Conservation (phyloP, 2,329 filamentous ascomycete species). For the Penicillium sumatraense region DNA sequence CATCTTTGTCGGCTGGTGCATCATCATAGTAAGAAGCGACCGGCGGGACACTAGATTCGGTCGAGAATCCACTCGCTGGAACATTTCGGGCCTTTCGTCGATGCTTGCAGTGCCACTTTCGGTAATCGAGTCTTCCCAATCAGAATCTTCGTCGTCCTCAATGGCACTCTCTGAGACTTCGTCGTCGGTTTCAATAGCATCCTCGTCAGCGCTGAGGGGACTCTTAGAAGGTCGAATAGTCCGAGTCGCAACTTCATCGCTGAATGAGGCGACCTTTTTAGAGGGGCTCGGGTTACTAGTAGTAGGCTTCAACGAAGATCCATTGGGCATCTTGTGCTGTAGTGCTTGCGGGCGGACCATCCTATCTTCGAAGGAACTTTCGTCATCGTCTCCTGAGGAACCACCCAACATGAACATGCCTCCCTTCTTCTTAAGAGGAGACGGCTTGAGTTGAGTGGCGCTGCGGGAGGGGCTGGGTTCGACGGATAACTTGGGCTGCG, state of each 20-base stretch:
- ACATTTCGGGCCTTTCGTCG: slow-evolving; percentile 73
- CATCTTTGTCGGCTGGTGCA: slow-evolving; percentile 79
- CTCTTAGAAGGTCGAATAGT: slow-evolving; percentile 66
- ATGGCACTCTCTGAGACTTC: slow-evolving; percentile 84
- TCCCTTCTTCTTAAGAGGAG: slow-evolving; percentile 66
- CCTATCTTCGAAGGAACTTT: slow-evolving; percentile 71
- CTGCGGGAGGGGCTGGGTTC: slow-evolving; percentile 58
- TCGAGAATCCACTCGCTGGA: slow-evolving; percentile 89
- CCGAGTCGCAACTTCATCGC: slow-evolving; percentile 72
- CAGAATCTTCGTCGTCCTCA: slow-evolving; percentile 68
- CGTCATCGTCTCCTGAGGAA: slow-evolving; percentile 82
- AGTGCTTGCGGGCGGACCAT: slow-evolving; percentile 57
- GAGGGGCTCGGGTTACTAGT: slow-evolving; percentile 37
- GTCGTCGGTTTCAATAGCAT: slow-evolving; percentile 64
- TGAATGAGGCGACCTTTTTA: slow-evolving; percentile 84
- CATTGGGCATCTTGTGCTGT: slow-evolving; percentile 58
- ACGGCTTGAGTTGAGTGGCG: slow-evolving; percentile 65
- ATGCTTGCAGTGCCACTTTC: slow-evolving; percentile 83
- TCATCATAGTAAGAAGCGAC: slow-evolving; percentile 86
- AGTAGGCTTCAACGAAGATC: slow-evolving; percentile 54
- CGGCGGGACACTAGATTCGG: slow-evolving; percentile 82
- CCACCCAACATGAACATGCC: slow-evolving; percentile 74
- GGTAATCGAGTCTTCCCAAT: slow-evolving; percentile 70
- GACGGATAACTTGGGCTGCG: slow-evolving; percentile 58
- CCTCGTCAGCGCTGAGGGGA: slow-evolving; percentile 56